Evolutionary conservation across 257 asterid species (phyloP), one percentile per base, ranked within the genome.

Genomic region (Ilex aquifolium): DNA sequence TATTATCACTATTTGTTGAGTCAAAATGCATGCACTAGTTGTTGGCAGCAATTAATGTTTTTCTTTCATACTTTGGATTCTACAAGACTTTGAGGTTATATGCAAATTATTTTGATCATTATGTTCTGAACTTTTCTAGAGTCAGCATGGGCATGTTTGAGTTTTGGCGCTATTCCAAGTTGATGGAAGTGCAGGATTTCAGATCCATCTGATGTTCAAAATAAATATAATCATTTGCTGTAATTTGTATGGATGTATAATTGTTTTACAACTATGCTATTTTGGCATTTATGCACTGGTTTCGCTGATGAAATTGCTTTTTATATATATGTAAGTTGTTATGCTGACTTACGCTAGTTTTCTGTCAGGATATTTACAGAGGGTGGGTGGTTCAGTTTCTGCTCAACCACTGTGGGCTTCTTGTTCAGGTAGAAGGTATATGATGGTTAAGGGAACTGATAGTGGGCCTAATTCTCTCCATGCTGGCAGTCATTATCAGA

Each of bases 311-410:
- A 29, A 29, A 17, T 50, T 46, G 49, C 58, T 10, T 17, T 63
- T 15, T 49, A 29, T 17, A n/a, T n/a, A n/a, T n/a, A n/a, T n/a
- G n/a, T n/a, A 51, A 40, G 57, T 16, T 69, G 56, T 61, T 48
- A 53, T 63, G 63, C 42, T 46, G 51, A 65, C 63, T 21, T 39
- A 56, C 44, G 68, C 32, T 53, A 61, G 58, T 50, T 56, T 44
- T 65, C 60, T 51, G 14, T 29, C 68, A 85, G 89, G 84, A 65
- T 72, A 44, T 65, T 60, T 82, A 44, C 61, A 74, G 79, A 69
- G 74, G 73, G 64, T 67, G 65, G 69, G 65, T 64, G 69, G 65
- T 53, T 66, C 55, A 56, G 68, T 54, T 55, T 59, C n/a, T 14
- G 57, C 53, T 63, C 61, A 61, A 29, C 50, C 32, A 44, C 31